phyloP scores from a whole-genome alignment of 2,329 filamentous ascomycete species.

The Mycosphaerella arachidis region DNA sequence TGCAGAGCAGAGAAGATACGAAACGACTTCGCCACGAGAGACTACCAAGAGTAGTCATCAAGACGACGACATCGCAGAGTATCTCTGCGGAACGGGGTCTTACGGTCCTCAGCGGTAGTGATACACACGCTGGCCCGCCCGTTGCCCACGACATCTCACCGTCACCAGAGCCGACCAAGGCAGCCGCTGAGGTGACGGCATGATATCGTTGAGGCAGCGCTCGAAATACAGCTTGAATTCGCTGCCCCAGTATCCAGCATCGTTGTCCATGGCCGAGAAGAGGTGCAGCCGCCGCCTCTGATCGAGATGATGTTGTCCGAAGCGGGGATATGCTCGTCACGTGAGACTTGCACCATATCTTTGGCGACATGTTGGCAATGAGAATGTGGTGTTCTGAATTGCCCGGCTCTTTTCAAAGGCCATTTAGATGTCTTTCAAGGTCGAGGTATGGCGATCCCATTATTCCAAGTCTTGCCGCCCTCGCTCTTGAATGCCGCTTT shows the following conservation, averaged over 20 bases:
- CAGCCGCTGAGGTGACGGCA: not conserved
- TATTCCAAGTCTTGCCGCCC: not conserved
- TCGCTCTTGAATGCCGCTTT: not conserved
- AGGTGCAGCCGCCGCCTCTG: not conserved
- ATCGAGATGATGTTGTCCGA: not conserved
- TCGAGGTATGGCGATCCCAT: not conserved
- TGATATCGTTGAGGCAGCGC: not conserved
- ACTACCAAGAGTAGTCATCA: not conserved
- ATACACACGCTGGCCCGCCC: not conserved
- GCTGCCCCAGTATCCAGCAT: not conserved
- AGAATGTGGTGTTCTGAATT: not conserved
- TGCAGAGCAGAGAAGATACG: not conserved
- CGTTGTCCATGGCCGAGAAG: not conserved
- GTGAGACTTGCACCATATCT: not conserved
- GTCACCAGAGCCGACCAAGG: not conserved
- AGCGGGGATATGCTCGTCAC: not conserved
- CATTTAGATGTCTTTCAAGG: not conserved
- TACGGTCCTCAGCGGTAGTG: not conserved
- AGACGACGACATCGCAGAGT: not conserved
- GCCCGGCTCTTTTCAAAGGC: not conserved
- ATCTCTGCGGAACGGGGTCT: not conserved
- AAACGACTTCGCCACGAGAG: not conserved
- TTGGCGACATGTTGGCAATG: not conserved
- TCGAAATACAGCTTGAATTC: not conserved
- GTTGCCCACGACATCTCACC: not conserved